Evolutionary conservation across 2,329 filamentous ascomycete genomes (phyloP), one percentile per base, ranked within the genome.

Genomic region (Hypomyces perniciosus): DNA sequence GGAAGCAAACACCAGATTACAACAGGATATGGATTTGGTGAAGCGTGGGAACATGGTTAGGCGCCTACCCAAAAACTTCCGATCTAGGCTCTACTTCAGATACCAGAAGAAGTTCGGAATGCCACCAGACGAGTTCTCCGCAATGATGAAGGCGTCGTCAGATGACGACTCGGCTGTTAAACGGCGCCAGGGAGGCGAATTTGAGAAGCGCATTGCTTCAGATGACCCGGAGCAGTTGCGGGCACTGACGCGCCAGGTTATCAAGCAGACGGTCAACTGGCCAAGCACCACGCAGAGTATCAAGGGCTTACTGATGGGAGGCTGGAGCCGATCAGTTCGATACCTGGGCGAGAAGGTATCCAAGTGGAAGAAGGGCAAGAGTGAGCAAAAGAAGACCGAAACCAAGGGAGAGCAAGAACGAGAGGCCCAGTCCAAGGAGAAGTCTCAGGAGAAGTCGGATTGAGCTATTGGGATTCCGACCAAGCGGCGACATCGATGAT

Each of bases 41-140:
- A 90, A 88, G 62, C 84, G 93, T 51, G 90, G 88, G 13, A 99
- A 99, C 69, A 99, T 99, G 89, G 92, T 99, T 8, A 84, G 93
- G 5, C 85, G 93, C 9, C 75, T 99, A 8, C 93, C 93, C 4
- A 86, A 86, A 61, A 78, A 84, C 5, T 97, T 99, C 77, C 83
- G 93, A 35, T 82, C 87, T 48, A 91, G 90, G 53, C 75, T 99
- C 0, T 99, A 99, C 72, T 96, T 96, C 68, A 84, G 91, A 62
- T 99, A 96, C 68, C 91, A 96, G 67, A 84, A 86, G 65, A 92
- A 95, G 62, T 95, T 91, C 62, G 79, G 81, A 50, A 93, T 99
- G 40, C 90, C 92, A 0, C 83, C 84, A 12, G 79, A 81, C 4
- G 90, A 96, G 50, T 99, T 96, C 67, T 76, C 88, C 61, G 79